Evolutionary conservation across 164 flowering plant species (phyloP), one percentile per base, ranked within the genome.

Genomic region (Stephania cephalantha): DNA sequence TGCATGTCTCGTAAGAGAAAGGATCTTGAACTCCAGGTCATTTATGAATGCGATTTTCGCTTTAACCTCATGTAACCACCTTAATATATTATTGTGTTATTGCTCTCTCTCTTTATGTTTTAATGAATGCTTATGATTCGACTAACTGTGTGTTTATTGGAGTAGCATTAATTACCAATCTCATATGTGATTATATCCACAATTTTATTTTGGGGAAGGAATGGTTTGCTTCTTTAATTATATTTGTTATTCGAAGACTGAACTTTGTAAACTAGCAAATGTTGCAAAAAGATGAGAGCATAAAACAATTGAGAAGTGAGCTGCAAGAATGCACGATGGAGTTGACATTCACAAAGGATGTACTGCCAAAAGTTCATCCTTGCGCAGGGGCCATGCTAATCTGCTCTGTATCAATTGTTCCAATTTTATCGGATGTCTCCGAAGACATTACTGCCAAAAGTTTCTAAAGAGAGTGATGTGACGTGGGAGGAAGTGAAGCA

Each of bases 1-100:
- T 84, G 86, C 55, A 74, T 80, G 44, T 84, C 82, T 58, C 97
- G 91, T 82, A 87, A 86, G 83, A 75, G 90, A 88, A 92, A 86
- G 78, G 97, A 90, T 44, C 86, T 88, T 69, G 97, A 94, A 82
- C 89, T 96, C 79, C 95, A 96, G 98, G 99, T 96, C 73, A 72
- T 31, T 31, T 31, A 31, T 1, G 76, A 53, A 67, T 73, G 29
- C 75, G 20, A 70, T 11, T 42, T 12, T 46, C 20, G 15, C 12
- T 70, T 6, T 42, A 67, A 67, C n/a, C 1, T 67, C 8, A n/a
- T 0, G 17, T 61, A 17, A 61, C 18, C 25, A 61, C 2, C 17
- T 61, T 61, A 22, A 61, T 61, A 6, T 61, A 0, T 22, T 15
- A 7, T 61, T 61, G 65, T 2, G 7, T 22, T 18, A 17, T 61